Base-by-base conservation (phyloP, 2,329 filamentous ascomycete genomes). In the Xylaria arbuscula region DNA sequence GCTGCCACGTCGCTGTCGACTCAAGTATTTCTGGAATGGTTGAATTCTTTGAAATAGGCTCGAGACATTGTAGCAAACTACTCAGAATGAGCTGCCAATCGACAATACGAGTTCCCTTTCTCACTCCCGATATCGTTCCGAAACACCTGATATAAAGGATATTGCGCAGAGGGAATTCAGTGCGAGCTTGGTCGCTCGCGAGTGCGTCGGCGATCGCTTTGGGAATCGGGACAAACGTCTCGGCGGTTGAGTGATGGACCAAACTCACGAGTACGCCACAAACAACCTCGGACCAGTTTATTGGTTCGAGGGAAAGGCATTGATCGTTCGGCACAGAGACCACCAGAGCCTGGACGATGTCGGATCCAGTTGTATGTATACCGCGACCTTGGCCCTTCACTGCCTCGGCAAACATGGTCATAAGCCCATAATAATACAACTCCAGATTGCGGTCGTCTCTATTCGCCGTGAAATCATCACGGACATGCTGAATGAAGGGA, bases 351-450 rank as follows among this genome's bases (percentile, higher is more conserved):
- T 81, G 80, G 62, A 89, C 82, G 15, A 90, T 83, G 8, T 85
- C 82, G 2, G 86, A 78, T 1, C 86, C 88, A 15, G 85, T 86
- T 1, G 89, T 90, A 74, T 91, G 89, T 55, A 91, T 80, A 1
- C 83, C 85, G 57, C 85, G 75, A 2, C 89, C 88, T 15, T 88
- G 85, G 17, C 88, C 87, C 79, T 91, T 91, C 73, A 88, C 86
- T 9, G 94, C 90, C 79, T 98, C 95, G 3, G 93, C 90, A 76
- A 98, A 93, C 85, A 98, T 90, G 19, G 89, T 92, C 93, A 97
- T 98, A 54, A 98, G 80, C 64, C 95, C 96, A 77, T 97, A 90
- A 70, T 92, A 91, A 78, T 97, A 97, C 15, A 93, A 85, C 13
- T 84, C 83, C 68, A 88, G 88, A 69, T 90, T 86, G 48, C 85